Evolutionary conservation across 164 flowering plant species (phyloP).

Genomic region (Tetracentron sinense): DNA sequence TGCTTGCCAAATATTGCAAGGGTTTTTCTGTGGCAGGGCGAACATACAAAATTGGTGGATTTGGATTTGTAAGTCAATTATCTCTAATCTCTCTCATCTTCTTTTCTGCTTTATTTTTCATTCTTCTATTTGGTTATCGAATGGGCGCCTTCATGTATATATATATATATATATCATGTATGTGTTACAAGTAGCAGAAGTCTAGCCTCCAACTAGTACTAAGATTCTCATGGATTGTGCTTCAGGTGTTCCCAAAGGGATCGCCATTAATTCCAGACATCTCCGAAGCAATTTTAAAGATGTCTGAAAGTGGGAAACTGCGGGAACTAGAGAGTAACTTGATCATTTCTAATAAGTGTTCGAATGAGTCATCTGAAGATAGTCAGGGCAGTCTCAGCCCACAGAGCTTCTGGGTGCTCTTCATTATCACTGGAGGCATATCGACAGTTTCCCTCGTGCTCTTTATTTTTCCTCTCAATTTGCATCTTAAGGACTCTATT

Average conservation of each 20-base stretch:
- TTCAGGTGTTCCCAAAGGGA: slow-evolving; percentile 22
- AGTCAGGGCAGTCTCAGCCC: slow-evolving; percentile 2
- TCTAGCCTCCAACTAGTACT: no score
- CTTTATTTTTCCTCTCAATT: no score
- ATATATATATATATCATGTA: no score
- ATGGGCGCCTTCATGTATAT: no score
- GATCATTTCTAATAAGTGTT: slow-evolving; percentile 10
- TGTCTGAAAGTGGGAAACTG: slow-evolving; percentile 18
- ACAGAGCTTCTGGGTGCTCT: slow-evolving; percentile 15
- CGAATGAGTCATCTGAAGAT: not conserved
- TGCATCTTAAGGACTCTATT: no score
- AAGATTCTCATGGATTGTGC: no score
- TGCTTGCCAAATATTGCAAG: slow-evolving; percentile 13
- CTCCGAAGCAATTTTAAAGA: slow-evolving; percentile 20
- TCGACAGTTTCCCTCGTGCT: not conserved
- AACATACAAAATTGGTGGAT: slow-evolving; percentile 5
- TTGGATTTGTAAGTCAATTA: slow-evolving; percentile 7
- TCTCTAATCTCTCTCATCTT: not conserved
- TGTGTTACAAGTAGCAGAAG: no score
- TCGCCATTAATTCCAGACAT: slow-evolving; percentile 16
- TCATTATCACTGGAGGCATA: slow-evolving; percentile 3
- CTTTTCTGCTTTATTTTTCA: no score
- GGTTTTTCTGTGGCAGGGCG: not conserved
- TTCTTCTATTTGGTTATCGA: no score
- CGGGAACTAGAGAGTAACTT: slow-evolving; percentile 7